phyloP scores from a whole-genome alignment of 2,329 filamentous ascomycete species.

The Didymella pomorum region DNA sequence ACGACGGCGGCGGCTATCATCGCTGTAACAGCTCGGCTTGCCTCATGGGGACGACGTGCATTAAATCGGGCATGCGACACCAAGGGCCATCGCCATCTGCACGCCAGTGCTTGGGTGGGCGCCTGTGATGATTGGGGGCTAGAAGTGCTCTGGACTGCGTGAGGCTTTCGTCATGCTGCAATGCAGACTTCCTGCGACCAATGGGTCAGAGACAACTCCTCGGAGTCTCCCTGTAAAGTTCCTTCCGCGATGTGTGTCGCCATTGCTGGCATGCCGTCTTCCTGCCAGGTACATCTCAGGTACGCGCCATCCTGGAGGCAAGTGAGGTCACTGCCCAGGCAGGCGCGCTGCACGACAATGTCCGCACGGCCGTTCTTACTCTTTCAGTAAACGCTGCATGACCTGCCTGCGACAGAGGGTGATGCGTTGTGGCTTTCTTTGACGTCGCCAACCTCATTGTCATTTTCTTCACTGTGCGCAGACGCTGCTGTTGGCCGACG shows the following conservation, averaged over 20 bases:
- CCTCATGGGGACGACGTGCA: slow-evolving; percentile 20
- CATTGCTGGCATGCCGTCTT: slow-evolving; percentile 9
- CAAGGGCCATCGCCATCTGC: slow-evolving; percentile 16
- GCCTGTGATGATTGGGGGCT: neutral
- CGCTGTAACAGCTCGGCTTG: slow-evolving; percentile 27
- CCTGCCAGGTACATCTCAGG: slow-evolving; percentile 35
- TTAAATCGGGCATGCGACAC: slow-evolving; percentile 32
- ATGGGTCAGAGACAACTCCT: neutral
- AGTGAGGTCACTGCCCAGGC: slow-evolving; percentile 22
- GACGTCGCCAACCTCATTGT: slow-evolving; percentile 15
- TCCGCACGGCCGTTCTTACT: slow-evolving; percentile 26
- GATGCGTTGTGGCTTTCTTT: slow-evolving; percentile 20
- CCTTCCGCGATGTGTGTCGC: slow-evolving; percentile 18
- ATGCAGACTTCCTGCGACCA: neutral
- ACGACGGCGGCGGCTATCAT: slow-evolving; percentile 28
- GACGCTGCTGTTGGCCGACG: slow-evolving; percentile 23
- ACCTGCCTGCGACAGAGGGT: slow-evolving; percentile 21
- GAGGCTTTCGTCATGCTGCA: slow-evolving; percentile 3
- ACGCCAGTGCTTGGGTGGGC: slow-evolving; percentile 13
- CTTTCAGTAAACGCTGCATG: slow-evolving; percentile 24
- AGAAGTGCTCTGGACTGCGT: slow-evolving; percentile 2
- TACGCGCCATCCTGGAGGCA: slow-evolving; percentile 23
- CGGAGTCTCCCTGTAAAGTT: neutral
- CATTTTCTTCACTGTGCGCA: slow-evolving; percentile 26
- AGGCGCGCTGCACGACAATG: slow-evolving; percentile 5